Percentiles rank a stretch among this genome's conserved stretches.
phyloP scores from a whole-genome alignment of 805 yeast genomes.

The Candida piceae region DNA sequence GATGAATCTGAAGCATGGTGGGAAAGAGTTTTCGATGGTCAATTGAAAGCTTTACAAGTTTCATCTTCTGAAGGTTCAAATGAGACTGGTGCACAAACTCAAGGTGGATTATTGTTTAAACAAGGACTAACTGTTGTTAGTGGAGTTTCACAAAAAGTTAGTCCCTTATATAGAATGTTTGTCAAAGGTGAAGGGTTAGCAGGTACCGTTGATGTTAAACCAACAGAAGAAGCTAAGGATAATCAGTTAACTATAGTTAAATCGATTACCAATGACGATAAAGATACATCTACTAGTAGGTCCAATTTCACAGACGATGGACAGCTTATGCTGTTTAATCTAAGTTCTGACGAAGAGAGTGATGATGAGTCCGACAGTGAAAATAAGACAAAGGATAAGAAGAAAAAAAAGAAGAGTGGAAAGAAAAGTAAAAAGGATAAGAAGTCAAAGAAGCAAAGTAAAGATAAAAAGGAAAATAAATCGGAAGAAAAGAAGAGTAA shows the following conservation, averaged over 20 bases:
- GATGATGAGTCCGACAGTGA: constrained; percentile 27
- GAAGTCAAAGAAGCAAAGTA: constrained; percentile 13
- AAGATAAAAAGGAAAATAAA: constrained; percentile 15
- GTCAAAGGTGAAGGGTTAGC: constrained; percentile 80
- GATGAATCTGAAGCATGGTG: constrained; percentile 92
- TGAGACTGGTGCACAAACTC: constrained; percentile 3
- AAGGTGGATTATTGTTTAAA: constrained; percentile 9
- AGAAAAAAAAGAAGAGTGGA: constrained; percentile 20
- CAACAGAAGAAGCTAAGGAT: too few relatives aligned
- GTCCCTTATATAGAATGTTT: constrained; percentile 82
- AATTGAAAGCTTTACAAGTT: constrained; percentile 64
- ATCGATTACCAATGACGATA: constrained; percentile 6
- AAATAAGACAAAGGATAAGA: constrained; percentile 2
- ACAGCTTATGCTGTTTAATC: constrained; percentile 20
- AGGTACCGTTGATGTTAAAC: constrained; percentile 78
- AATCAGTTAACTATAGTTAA: constrained; percentile 11
- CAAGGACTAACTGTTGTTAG: constrained; percentile 46
- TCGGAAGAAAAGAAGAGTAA: constrained; percentile 17
- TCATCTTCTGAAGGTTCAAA: constrained; percentile 2
- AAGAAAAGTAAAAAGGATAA: constrained; percentile 23
- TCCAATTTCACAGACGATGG: constrained; percentile 5
- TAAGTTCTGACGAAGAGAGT: constrained; percentile 8
- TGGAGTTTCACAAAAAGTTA: constrained; percentile 44
- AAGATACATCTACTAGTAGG: not conserved
- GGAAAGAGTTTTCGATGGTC: constrained; percentile 95